Conservation (phyloP, 1,139 yeast species). For the Scheffersomyces illinoinensis region DNA sequence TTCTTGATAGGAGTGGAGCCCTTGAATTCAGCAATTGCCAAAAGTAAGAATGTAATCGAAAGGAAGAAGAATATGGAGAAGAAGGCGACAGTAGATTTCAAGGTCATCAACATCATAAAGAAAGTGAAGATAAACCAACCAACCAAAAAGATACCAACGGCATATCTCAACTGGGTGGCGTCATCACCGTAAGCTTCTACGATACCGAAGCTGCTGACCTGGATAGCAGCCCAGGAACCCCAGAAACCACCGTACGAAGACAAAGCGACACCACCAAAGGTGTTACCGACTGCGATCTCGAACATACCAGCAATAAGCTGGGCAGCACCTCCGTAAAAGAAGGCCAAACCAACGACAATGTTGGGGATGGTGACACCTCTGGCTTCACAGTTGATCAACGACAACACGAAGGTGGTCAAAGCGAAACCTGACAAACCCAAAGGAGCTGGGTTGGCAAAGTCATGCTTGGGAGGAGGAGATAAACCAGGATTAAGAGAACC, state of each 20-base stretch:
- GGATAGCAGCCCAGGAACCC: conserved; percentile 78
- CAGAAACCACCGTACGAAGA: conserved; percentile 87
- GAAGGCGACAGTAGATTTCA: conserved; percentile 80
- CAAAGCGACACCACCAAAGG: conserved; percentile 89
- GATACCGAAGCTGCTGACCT: conserved; percentile 74
- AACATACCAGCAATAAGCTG: conserved; percentile 77
- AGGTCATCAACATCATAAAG: conserved; percentile 63
- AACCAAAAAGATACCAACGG: conserved; percentile 70
- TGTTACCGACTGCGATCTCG: conserved; percentile 74
- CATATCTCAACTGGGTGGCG: conserved; percentile 37
- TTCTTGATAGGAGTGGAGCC: conserved; percentile 37
- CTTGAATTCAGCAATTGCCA: conserved; percentile 57
- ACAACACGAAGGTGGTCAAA: conserved; percentile 77
- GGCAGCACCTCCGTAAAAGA: conserved; percentile 83
- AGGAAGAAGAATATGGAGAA: conserved; percentile 66
- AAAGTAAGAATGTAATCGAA: conserved; percentile 64
- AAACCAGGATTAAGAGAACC: conserved; percentile 71
- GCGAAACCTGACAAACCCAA: conserved; percentile 85
- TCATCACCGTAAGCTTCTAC: conserved; percentile 52
- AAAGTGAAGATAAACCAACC: conserved; percentile 84
- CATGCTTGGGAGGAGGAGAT: conserved; percentile 62
- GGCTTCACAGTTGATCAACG: conserved; percentile 56
- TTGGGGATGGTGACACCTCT: conserved; percentile 54
- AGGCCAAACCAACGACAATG: conserved; percentile 70
- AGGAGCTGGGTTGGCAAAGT: conserved; percentile 88